Conservation (phyloP, 345 rosid species). For the Melaleuca alternifolia region DNA sequence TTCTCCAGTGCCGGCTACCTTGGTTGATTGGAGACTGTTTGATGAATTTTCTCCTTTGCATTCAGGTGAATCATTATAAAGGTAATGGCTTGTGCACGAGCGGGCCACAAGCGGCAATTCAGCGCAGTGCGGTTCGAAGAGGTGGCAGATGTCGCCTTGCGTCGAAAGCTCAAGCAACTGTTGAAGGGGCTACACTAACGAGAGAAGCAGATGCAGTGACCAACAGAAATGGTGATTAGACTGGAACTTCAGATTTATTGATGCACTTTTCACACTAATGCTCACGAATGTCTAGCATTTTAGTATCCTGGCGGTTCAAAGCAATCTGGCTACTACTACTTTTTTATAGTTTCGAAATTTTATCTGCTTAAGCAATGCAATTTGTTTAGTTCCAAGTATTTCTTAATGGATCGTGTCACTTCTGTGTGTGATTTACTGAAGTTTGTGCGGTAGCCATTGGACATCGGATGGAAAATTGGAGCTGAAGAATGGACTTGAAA, state of each 20-base stretch:
- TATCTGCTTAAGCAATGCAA: background rate
- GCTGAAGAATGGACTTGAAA: background rate
- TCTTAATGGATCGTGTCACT: background rate
- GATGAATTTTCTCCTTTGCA: background rate
- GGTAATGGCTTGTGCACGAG: constrained; percentile 9
- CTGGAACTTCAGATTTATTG: background rate
- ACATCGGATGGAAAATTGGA: background rate
- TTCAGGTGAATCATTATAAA: constrained; percentile 20
- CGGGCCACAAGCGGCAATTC: constrained; percentile 5
- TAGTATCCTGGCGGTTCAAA: background rate
- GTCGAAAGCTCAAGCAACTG: constrained; percentile 35
- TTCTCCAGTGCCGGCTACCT: background rate
- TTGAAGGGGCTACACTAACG: constrained; percentile 39
- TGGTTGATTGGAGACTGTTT: background rate
- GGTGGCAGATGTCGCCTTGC: constrained; percentile 12
- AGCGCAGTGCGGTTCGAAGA: constrained; percentile 5
- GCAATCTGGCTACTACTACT: background rate
- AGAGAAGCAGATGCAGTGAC: constrained; percentile 22
- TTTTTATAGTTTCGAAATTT: background rate
- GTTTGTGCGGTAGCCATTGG: background rate
- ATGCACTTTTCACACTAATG: background rate
- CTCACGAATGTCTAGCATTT: background rate
- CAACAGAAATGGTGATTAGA: constrained; percentile 38
- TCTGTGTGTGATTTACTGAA: background rate
- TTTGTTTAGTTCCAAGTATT: background rate